These are phyloP conservation scores for Stephanodiscus triporus DNA, from an alignment of 108 stramenopile species.

Conservation along the genomic window DNA sequence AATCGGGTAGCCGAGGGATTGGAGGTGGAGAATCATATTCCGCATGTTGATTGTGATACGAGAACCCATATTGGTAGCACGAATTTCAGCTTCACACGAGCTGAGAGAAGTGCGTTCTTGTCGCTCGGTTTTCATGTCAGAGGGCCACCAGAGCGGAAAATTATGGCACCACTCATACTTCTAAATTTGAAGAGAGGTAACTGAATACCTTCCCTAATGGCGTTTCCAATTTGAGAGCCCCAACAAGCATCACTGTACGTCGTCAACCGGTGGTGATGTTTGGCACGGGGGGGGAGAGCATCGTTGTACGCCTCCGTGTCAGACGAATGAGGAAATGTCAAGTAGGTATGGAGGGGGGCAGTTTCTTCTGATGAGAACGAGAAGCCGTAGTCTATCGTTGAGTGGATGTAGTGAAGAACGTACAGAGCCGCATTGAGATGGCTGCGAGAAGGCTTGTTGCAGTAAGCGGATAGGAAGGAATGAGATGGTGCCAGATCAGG, in stretches of 20 bases:
- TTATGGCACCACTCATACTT: not conserved
- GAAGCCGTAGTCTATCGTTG: slow-evolving; percentile 27
- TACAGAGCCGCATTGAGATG: slow-evolving; percentile 18
- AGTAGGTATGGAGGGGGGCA: no score
- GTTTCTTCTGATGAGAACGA: not conserved
- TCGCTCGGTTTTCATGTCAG: not conserved
- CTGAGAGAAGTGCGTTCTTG: not conserved
- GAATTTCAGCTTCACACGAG: not conserved
- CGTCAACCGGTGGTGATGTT: not conserved
- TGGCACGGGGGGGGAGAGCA: not conserved
- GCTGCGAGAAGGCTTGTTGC: not conserved
- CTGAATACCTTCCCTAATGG: not conserved
- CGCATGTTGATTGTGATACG: not conserved
- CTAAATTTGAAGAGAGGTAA: not conserved
- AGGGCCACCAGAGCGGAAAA: not conserved
- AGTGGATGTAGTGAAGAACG: slow-evolving; percentile 20
- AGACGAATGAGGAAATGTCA: not conserved
- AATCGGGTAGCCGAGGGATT: not conserved
- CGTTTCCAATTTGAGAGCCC: not conserved
- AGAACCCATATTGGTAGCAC: not conserved
- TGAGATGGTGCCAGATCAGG: slow-evolving; percentile 11
- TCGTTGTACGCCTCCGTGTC: not conserved
- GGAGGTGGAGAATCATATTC: not conserved
- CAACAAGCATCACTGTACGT: not conserved
- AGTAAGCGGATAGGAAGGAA: slow-evolving; percentile 16